These are phyloP conservation scores for Tolypocladium ovalisporum DNA, from an alignment of 2,329 filamentous ascomycete genomes.

Conservation along the genomic window DNA sequence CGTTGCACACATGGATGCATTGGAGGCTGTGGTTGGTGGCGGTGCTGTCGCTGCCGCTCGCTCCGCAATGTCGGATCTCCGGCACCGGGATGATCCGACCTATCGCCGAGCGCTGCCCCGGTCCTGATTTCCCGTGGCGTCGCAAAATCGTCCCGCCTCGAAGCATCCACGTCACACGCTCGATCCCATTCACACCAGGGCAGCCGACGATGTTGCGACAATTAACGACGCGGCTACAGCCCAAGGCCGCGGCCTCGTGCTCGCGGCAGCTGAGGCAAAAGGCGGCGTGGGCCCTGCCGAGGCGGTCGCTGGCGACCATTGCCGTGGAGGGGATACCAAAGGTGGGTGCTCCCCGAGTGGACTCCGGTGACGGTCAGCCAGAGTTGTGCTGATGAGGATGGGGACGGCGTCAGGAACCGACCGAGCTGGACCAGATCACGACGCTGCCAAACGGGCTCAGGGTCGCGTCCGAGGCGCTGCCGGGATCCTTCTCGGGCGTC, in stretches of 20 bases:
- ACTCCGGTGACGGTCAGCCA: no score
- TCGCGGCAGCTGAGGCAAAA: constrained; percentile 12
- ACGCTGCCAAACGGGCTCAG: constrained; percentile 86
- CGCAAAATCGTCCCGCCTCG: not conserved
- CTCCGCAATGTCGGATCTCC: constrained; percentile 2
- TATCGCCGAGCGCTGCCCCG: constrained; percentile 8
- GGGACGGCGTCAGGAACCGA: constrained; percentile 54
- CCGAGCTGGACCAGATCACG: constrained; percentile 78
- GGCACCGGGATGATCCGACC: constrained; percentile 9
- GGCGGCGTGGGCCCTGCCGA: constrained; percentile 11
- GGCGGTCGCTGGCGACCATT: constrained; percentile 20
- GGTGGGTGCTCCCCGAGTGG: constrained; percentile 12
- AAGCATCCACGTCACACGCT: not conserved
- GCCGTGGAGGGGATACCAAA: constrained; percentile 24
- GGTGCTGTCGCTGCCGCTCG: not conserved
- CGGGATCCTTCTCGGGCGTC: constrained; percentile 88
- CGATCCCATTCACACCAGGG: not conserved
- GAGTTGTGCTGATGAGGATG: not conserved
- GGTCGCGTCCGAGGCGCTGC: constrained; percentile 87
- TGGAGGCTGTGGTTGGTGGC: no score
- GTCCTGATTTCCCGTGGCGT: not conserved
- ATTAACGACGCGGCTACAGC: constrained; percentile 20
- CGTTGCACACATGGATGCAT: no score
- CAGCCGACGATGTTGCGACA: constrained; percentile 22
- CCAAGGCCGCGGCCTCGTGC: constrained; percentile 12